Percentiles rank a stretch among this genome's conserved stretches.
Conservation (phyloP, 2,329 filamentous ascomycete species). For the Tympanopsis confertula region DNA sequence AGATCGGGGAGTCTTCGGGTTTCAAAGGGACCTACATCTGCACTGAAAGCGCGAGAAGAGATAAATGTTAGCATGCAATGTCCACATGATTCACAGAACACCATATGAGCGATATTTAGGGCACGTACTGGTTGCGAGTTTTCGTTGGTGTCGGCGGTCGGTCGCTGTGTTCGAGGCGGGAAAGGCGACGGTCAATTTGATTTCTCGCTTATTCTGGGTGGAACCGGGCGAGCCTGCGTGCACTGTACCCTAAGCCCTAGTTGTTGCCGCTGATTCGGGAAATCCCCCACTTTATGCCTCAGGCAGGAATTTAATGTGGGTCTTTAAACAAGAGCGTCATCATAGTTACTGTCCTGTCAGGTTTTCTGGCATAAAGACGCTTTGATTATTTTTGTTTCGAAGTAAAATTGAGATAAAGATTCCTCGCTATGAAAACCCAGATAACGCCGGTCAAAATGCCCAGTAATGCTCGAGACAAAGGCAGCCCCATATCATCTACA, state of each 20-base stretch:
- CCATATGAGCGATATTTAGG: neutral
- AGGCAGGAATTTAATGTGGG: too few relatives aligned
- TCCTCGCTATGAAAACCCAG: too few relatives aligned
- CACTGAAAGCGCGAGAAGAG: neutral
- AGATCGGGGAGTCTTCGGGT: neutral
- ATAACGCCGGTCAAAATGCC: too few relatives aligned
- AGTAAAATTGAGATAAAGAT: too few relatives aligned
- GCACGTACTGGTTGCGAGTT: conserved; percentile 1
- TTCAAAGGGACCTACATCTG: neutral
- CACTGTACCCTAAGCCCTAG: conserved; percentile 1
- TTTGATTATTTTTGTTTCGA: too few relatives aligned
- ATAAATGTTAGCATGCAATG: neutral
- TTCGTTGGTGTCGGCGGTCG: conserved; percentile 1
- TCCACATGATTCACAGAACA: neutral
- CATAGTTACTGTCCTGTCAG: too few relatives aligned
- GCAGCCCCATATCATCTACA: too few relatives aligned
- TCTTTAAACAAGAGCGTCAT: too few relatives aligned
- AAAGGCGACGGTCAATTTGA: conserved; percentile 1
- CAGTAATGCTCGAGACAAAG: too few relatives aligned
- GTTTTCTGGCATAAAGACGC: too few relatives aligned
- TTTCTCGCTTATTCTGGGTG: conserved; percentile 1
- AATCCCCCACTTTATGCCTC: too few relatives aligned
- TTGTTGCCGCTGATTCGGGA: too few relatives aligned
- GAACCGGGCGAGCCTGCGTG: neutral
- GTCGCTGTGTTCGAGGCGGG: neutral